Conservation (phyloP, 2,329 filamentous ascomycete species). For the Aspergillus fijiensis region DNA sequence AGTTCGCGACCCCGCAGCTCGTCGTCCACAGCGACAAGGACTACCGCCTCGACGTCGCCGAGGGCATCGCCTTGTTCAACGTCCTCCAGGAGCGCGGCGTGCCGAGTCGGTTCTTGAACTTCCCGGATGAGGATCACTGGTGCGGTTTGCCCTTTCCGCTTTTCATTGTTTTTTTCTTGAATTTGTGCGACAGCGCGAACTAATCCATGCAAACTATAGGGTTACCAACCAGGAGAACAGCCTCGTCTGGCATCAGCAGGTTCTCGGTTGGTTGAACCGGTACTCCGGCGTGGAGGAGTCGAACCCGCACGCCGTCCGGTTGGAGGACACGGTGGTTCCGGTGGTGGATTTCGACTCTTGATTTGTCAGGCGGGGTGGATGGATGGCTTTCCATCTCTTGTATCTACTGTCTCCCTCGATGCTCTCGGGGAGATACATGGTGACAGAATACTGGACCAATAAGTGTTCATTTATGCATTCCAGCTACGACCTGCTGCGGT, state of each 20-base stretch:
- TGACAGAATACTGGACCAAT: too few species aligned
- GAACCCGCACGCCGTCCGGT: conserved; percentile 31
- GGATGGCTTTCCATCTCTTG: too few species aligned
- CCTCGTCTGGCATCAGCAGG: conserved; percentile 83
- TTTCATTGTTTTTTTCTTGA: not conserved
- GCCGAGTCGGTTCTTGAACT: conserved; percentile 73
- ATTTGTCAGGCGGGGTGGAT: not conserved
- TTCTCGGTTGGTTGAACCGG: conserved; percentile 69
- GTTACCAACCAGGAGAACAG: conserved; percentile 85
- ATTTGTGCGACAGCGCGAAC: not conserved
- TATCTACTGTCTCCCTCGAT: too few species aligned
- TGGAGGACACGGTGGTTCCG: conserved; percentile 34
- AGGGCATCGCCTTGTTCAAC: conserved; percentile 79
- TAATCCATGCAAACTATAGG: conserved; percentile 42
- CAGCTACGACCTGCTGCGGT: too few species aligned
- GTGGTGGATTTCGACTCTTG: conserved; percentile 35
- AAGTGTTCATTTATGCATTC: too few species aligned
- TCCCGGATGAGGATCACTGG: conserved; percentile 71
- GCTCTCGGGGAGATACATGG: too few species aligned
- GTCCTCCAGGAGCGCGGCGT: conserved; percentile 71
- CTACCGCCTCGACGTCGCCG: conserved; percentile 78
- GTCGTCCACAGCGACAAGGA: conserved; percentile 84
- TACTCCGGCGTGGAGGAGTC: conserved; percentile 41
- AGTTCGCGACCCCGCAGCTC: conserved; percentile 80
- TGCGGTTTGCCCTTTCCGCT: conserved; percentile 16